These are phyloP conservation scores for Fonsecaea nubica DNA, from an alignment of 2,329 filamentous ascomycete genomes.

Conservation along the genomic window DNA sequence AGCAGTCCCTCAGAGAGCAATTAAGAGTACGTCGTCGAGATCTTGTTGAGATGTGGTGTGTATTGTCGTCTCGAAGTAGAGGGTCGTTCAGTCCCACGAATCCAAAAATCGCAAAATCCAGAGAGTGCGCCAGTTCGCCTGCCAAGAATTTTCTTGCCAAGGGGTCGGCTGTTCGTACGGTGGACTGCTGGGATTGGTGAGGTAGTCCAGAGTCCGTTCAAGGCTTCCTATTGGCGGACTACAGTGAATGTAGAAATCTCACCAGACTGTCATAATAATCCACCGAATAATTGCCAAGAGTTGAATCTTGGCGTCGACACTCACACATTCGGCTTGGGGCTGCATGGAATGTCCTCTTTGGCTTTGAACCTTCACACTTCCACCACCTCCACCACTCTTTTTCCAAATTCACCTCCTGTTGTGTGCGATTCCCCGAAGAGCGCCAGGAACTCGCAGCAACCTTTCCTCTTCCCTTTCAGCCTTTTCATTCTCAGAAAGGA, in stretches of 20 bases:
- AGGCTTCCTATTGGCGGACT: background rate
- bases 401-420: constrained; percentile 42
- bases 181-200: too few species aligned
- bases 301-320: constrained; percentile 11
- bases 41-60: constrained; percentile 20
- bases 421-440: constrained; percentile 62
- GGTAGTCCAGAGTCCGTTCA: too few species aligned
- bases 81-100: constrained; percentile 6
- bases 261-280: background rate
- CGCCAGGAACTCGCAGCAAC: constrained; percentile 62
- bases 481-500: background rate
- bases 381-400: constrained; percentile 6
- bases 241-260: background rate
- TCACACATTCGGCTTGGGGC: constrained; percentile 4
- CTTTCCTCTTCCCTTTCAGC: constrained; percentile 39
- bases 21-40: constrained; percentile 30
- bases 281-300: constrained; percentile 10
- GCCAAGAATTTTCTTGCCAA: constrained; percentile 12
- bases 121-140: constrained; percentile 7
- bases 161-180: background rate
- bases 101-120: constrained; percentile 13
- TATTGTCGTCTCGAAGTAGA: constrained; percentile 9
- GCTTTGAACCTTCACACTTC: background rate
- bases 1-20: constrained; percentile 37
- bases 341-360: background rate